Percentiles rank a stretch among this genome's conserved stretches.
Evolutionary conservation across 78 protist species (phyloP).

Genomic region (Dictyostelium discoideum): dicty_2.7 NC_007091.3:3207501-3208000

Average conservation of each 20-base stretch:
- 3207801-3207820: no score
- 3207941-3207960: background rate
- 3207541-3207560: no score
- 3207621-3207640: background rate
- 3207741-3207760: no score
- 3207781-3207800: no score
- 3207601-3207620: background rate
- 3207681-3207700: background rate
- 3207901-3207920: no score
- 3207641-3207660: background rate
- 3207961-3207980: background rate
- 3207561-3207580: no score
- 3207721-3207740: background rate
- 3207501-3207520: background rate
- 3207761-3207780: no score
- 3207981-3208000: no score
- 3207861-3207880: background rate
- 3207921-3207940: background rate
- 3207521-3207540: background rate
- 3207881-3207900: background rate
- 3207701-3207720: background rate
- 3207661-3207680: background rate
- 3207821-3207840: background rate
- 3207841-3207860: no score
- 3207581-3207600: no score